Percentiles rank a stretch among this genome's conserved stretches.
phyloP scores from a whole-genome alignment of 768 basidiomycete genomes.

The Collybiopsis confluens region DNA sequence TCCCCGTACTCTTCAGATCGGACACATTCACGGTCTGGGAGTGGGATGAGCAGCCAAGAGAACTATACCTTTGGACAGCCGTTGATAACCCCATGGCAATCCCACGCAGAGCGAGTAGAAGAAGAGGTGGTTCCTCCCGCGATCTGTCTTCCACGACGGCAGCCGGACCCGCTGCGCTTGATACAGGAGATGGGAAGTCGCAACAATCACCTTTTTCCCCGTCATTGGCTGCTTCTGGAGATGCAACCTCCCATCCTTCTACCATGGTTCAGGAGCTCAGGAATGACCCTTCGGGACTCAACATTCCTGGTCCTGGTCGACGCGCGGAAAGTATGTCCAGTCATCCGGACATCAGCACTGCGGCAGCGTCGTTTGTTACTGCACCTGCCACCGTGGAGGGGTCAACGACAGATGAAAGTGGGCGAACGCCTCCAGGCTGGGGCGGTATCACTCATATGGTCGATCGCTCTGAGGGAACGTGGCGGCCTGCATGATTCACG shows the following conservation, averaged over 20 bases:
- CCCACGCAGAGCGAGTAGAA: slow-evolving; percentile 17
- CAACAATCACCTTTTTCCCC: slow-evolving; percentile 11
- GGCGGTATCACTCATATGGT: slow-evolving; percentile 38
- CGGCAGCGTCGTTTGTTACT: slow-evolving; percentile 65
- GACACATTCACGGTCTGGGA: slow-evolving; percentile 48
- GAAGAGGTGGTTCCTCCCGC: slow-evolving; percentile 8
- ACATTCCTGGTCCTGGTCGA: slow-evolving; percentile 18
- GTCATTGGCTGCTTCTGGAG: not conserved
- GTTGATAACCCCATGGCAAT: slow-evolving; percentile 35
- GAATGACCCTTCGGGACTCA: slow-evolving; percentile 16
- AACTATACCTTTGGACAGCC: slow-evolving; percentile 75
- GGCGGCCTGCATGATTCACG: slow-evolving; percentile 32
- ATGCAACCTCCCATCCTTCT: slow-evolving; percentile 13
- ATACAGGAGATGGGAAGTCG: not conserved
- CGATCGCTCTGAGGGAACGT: slow-evolving; percentile 32
- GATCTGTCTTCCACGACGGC: not conserved
- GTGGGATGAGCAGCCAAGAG: slow-evolving; percentile 50
- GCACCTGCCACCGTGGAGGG: slow-evolving; percentile 56
- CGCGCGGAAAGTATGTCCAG: slow-evolving; percentile 23
- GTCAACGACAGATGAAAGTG: slow-evolving; percentile 47
- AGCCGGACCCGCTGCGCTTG: not conserved
- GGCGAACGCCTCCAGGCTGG: slow-evolving; percentile 45
- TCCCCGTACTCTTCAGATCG: slow-evolving; percentile 28
- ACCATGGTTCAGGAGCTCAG: slow-evolving; percentile 9
- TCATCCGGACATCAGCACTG: slow-evolving; percentile 64